Evolutionary conservation across 1,139 yeast species (phyloP).

Genomic region (Scheffersomyces illinoinensis): DNA sequence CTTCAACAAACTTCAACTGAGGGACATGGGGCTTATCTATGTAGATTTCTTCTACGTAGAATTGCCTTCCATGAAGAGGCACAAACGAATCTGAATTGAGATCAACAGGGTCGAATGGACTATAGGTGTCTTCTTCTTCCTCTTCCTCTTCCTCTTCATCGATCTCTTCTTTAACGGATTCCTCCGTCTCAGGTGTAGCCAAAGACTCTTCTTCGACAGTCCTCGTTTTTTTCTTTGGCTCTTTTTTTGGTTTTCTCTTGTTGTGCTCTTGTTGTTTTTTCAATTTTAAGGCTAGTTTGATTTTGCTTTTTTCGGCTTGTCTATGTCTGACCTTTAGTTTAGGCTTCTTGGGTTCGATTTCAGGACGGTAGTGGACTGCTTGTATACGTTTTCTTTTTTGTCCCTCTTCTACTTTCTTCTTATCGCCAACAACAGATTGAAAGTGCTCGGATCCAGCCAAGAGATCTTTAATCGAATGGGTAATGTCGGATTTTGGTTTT

Average conservation of each 20-base stretch:
- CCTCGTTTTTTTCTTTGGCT: neutral
- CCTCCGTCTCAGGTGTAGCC: neutral
- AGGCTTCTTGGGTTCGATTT: slow-evolving; percentile 4
- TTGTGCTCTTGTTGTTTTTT: slow-evolving; percentile 1
- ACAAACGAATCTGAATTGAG: slow-evolving; percentile 36
- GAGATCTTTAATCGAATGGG: slow-evolving; percentile 1
- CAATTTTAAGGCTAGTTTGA: slow-evolving; percentile 2
- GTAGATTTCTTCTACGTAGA: slow-evolving; percentile 31
- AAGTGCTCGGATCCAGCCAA: slow-evolving; percentile 28
- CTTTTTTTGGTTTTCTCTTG: slow-evolving; percentile 1
- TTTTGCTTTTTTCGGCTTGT: slow-evolving; percentile 6
- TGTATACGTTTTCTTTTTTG: slow-evolving; percentile 34
- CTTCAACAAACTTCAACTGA: slow-evolving; percentile 19
- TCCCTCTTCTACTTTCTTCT: slow-evolving; percentile 29
- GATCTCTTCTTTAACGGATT: neutral
- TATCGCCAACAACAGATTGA: slow-evolving; percentile 42
- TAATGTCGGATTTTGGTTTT: slow-evolving; percentile 4
- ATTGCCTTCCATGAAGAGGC: slow-evolving; percentile 32
- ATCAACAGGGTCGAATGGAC: slow-evolving; percentile 40
- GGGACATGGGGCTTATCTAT: slow-evolving; percentile 23
- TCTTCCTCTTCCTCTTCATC: slow-evolving; percentile 4
- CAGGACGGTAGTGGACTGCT: slow-evolving; percentile 28
- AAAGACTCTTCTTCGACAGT: slow-evolving; percentile 2
- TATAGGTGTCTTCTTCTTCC: slow-evolving; percentile 7
- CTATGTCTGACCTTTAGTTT: slow-evolving; percentile 7